Conservation (phyloP, 1,139 yeast species). For the Insectozyma bohioensis region DNA sequence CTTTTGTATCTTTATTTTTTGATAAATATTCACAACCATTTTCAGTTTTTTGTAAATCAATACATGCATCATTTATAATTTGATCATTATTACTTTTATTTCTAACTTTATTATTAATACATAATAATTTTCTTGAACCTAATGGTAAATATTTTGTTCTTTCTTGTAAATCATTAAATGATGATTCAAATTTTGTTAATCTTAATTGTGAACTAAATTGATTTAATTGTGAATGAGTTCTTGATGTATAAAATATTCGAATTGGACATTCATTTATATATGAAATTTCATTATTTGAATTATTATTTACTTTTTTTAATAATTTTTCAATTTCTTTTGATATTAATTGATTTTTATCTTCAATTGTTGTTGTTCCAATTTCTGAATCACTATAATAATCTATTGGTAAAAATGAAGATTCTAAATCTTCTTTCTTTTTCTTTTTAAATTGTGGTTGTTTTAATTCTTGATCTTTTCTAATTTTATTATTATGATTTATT, state of each 20-base stretch:
- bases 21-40: conserved; percentile 54
- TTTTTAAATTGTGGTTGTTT: conserved; percentile 2
- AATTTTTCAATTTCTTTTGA: conserved; percentile 44
- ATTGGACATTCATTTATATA: conserved; percentile 37
- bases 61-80: conserved; percentile 80
- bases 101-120: conserved; percentile 67
- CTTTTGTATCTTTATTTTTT: conserved; percentile 31
- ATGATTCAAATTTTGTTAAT: conserved; percentile 64
- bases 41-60: conserved; percentile 58
- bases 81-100: conserved; percentile 46
- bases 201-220: conserved; percentile 79
- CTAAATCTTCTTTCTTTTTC: conserved; percentile 7
- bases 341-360: conserved; percentile 18
- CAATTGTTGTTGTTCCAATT: conserved; percentile 3
- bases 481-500: conserved; percentile 16
- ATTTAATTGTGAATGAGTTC: conserved; percentile 87
- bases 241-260: conserved; percentile 65
- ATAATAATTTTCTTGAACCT: conserved; percentile 84
- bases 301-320: conserved; percentile 23
- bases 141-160: conserved; percentile 62
- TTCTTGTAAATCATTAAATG: conserved; percentile 42
- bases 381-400: conserved; percentile 41
- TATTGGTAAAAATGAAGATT: conserved; percentile 36
- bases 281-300: conserved; percentile 15
- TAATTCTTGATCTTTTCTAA: conserved; percentile 12